A percentile compares a stretch with the other conserved stretches of the same genome.
Conservation (phyloP, 495 filamentous ascomycete genomes). For the Lineolata rhizophorae region DNA sequence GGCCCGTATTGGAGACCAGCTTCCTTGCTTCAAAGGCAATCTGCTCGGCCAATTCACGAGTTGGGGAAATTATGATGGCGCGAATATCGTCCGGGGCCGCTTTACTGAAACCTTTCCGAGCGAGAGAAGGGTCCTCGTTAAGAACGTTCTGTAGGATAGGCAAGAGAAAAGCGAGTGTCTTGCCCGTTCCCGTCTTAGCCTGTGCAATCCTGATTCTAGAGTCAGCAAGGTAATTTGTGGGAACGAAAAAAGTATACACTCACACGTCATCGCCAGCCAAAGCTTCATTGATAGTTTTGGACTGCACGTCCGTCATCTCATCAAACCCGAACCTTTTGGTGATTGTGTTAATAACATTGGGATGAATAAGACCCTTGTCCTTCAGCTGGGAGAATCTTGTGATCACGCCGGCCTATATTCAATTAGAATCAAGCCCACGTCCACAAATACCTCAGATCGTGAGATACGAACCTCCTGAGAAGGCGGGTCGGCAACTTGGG, state of each 20-base stretch:
- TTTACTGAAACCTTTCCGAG: slow-evolving; percentile 9
- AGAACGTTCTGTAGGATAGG: slow-evolving; percentile 34
- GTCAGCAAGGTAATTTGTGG: slow-evolving; percentile 1
- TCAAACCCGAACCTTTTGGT: slow-evolving; percentile 51
- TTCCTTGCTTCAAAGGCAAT: slow-evolving; percentile 67
- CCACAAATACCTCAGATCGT: slow-evolving; percentile 1
- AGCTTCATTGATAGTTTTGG: slow-evolving; percentile 53
- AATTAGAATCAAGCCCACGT: slow-evolving; percentile 9
- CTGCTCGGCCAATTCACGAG: slow-evolving; percentile 85
- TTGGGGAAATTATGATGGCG: slow-evolving; percentile 81
- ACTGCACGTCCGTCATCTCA: slow-evolving; percentile 87
- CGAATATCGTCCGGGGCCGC: slow-evolving; percentile 46
- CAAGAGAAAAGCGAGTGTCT: slow-evolving; percentile 23
- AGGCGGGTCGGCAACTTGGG: slow-evolving; percentile 1
- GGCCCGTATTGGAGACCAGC: slow-evolving; percentile 38
- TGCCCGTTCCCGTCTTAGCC: slow-evolving; percentile 25
- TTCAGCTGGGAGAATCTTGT: slow-evolving; percentile 51
- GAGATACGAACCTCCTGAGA: slow-evolving; percentile 1
- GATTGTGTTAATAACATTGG: slow-evolving; percentile 42
- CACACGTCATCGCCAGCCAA: slow-evolving; percentile 70
- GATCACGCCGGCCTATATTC: too few relatives aligned
- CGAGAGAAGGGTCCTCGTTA: slow-evolving; percentile 28
- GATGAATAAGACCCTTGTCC: slow-evolving; percentile 37
- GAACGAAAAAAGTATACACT: slow-evolving; percentile 10
- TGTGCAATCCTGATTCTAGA: slow-evolving; percentile 17